phyloP scores from a whole-genome alignment of 768 basidiomycete genomes.

The Lanmaoa rubissima region DNA sequence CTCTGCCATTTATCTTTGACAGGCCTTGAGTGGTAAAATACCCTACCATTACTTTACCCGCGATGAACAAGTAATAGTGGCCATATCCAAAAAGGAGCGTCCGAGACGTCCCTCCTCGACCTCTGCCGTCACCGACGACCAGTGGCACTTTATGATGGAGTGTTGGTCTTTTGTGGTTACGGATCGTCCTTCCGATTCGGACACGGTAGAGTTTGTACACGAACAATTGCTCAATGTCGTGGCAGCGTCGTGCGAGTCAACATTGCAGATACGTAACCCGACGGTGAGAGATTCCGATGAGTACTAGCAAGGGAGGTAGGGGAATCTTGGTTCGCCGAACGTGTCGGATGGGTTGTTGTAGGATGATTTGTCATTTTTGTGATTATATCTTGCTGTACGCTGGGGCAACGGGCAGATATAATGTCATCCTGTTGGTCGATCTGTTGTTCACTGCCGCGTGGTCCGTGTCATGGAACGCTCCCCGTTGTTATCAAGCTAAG shows the following conservation, averaged over 20 bases:
- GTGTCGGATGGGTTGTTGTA: not conserved
- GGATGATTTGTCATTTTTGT: not conserved
- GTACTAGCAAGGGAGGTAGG: not conserved
- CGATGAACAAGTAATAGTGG: conserved; percentile 21
- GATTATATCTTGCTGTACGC: not conserved
- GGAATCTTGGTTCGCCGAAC: not conserved
- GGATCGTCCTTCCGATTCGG: conserved; percentile 32
- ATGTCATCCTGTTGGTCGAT: not conserved
- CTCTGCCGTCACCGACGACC: conserved; percentile 13
- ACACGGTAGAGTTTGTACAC: conserved; percentile 25
- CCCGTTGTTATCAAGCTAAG: not conserved
- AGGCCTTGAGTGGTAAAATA: conserved; percentile 23
- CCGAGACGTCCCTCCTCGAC: conserved; percentile 14
- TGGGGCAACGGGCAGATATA: not conserved
- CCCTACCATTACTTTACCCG: conserved; percentile 23
- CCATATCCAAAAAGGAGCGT: conserved; percentile 8
- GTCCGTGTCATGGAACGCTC: not conserved
- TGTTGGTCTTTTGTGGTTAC: conserved; percentile 30
- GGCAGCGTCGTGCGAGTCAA: not conserved
- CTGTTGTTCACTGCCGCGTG: not conserved
- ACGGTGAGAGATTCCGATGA: not conserved
- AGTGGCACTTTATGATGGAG: conserved; percentile 23
- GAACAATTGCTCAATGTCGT: conserved; percentile 13
- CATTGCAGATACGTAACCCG: not conserved
- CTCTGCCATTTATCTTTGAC: not conserved